Percentiles rank a stretch among this genome's conserved stretches.
Evolutionary conservation across 2,329 filamentous ascomycete genomes (phyloP).

Genomic region (Fusarium zealandicum): DNA sequence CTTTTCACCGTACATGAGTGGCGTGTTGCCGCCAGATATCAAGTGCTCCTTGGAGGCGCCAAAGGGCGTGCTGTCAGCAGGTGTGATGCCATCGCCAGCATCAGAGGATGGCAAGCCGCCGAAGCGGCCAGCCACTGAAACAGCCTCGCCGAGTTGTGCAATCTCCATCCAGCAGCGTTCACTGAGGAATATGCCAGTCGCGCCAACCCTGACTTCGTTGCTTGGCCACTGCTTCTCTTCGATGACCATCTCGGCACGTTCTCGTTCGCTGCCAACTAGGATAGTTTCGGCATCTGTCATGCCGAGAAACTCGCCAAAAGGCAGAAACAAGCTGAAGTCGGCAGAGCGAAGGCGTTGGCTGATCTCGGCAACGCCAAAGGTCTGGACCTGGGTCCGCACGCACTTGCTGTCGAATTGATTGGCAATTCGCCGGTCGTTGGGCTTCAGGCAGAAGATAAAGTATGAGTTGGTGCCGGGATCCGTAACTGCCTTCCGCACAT

Average conservation of each 20-base stretch:
- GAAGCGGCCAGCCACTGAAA: constrained; percentile 56
- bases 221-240: constrained; percentile 91
- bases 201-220: constrained; percentile 89
- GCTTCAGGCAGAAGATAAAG: constrained; percentile 96
- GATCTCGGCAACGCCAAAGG: constrained; percentile 95
- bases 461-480: constrained; percentile 88
- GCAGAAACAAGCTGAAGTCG: constrained; percentile 94
- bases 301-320: constrained; percentile 94
- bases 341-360: constrained; percentile 91
- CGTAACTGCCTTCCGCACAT: constrained; percentile 86
- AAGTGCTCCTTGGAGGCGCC: constrained; percentile 69
- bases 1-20: constrained; percentile 76
- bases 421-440: constrained; percentile 94
- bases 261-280: constrained; percentile 88
- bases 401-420: constrained; percentile 99
- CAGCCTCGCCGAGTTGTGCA: constrained; percentile 73
- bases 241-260: constrained; percentile 89
- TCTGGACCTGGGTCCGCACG: constrained; percentile 91
- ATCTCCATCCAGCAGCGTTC: constrained; percentile 96
- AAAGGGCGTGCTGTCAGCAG: constrained; percentile 67
- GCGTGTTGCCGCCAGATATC: constrained; percentile 60
- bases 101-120: constrained; percentile 56
- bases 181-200: constrained; percentile 93
- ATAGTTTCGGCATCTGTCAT: constrained; percentile 83
- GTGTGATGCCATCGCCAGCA: constrained; percentile 66